These are phyloP conservation scores for Cystobasidiaceae sp. DNA, from an alignment of 1,284 basidiomycete species.

Conservation along the genomic window DNA sequence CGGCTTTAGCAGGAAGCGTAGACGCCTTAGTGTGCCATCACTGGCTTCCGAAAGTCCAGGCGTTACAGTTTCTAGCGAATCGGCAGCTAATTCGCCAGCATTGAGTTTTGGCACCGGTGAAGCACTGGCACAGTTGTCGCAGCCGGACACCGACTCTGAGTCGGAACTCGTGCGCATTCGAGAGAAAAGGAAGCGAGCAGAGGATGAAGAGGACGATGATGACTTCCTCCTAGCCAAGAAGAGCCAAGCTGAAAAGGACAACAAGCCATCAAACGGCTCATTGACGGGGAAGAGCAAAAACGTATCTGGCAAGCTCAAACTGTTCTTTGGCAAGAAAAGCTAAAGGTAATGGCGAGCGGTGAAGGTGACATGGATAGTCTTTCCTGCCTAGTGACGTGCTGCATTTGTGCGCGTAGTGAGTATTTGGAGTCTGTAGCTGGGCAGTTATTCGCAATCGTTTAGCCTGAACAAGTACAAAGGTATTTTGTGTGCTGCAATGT, in stretches of 20 bases:
- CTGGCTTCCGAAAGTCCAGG: too few species aligned
- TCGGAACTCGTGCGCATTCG: constrained; percentile 19
- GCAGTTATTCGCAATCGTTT: too few species aligned
- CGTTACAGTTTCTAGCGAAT: neutral
- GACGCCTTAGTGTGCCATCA: too few species aligned
- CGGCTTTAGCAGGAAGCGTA: too few species aligned
- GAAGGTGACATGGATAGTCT: too few species aligned
- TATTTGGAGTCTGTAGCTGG: too few species aligned
- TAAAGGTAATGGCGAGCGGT: neutral
- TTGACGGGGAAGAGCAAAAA: constrained; percentile 1
- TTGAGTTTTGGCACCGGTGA: constrained; percentile 1
- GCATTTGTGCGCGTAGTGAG: too few species aligned
- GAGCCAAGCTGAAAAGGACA: neutral
- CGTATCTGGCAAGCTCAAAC: constrained; percentile 16
- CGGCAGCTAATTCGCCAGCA: neutral
- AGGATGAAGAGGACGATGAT: constrained; percentile 27
- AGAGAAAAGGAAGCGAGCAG: constrained; percentile 29
- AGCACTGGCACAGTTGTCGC: too few species aligned
- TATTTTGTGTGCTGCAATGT: too few species aligned
- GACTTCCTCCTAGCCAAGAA: constrained; percentile 23
- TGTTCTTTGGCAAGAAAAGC: constrained; percentile 26
- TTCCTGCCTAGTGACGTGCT: too few species aligned
- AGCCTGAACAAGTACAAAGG: too few species aligned
- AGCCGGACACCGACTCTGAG: constrained; percentile 2
- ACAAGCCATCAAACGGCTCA: neutral